Evolutionary conservation across 73 alveolate genomes (phyloP).

Genomic region (Paramecium pentaurelia): DNA sequence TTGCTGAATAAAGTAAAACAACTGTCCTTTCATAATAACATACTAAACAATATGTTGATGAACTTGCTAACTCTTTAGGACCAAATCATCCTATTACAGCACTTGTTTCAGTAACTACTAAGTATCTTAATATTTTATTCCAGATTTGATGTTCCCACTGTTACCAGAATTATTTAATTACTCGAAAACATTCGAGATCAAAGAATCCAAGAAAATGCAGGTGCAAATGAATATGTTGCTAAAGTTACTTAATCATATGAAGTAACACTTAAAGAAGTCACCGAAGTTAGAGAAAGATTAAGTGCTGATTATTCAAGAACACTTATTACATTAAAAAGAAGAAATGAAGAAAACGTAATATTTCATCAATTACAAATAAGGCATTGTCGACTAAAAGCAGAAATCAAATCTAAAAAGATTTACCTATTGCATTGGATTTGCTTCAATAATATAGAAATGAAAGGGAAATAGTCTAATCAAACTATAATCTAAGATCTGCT

Average conservation of each 20-base stretch:
- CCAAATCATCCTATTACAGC: constrained; percentile 44
- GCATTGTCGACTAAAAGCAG: neutral
- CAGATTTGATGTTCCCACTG: constrained; percentile 35
- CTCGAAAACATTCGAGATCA: neutral
- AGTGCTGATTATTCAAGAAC: constrained; percentile 13
- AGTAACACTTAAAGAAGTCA: constrained; percentile 6
- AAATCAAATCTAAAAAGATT: constrained; percentile 10
- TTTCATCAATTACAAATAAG: neutral
- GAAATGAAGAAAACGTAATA: constrained; percentile 26
- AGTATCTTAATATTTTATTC: neutral
- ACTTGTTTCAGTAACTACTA: constrained; percentile 34
- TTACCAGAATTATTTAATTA: neutral
- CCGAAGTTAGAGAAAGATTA: constrained; percentile 39
- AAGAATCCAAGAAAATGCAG: neutral
- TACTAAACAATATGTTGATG: neutral
- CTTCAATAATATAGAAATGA: neutral
- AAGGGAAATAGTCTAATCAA: neutral
- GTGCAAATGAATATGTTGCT: neutral
- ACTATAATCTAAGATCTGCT: neutral
- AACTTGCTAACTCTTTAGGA: neutral
- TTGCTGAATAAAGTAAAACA: neutral
- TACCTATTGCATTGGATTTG: constrained; percentile 31
- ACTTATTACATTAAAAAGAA: neutral
- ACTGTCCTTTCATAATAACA: constrained; percentile 2
- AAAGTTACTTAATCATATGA: neutral